Base-by-base conservation (phyloP, 108 stramenopile genomes). In the Pseudonitzschia delicatissima region DNA sequence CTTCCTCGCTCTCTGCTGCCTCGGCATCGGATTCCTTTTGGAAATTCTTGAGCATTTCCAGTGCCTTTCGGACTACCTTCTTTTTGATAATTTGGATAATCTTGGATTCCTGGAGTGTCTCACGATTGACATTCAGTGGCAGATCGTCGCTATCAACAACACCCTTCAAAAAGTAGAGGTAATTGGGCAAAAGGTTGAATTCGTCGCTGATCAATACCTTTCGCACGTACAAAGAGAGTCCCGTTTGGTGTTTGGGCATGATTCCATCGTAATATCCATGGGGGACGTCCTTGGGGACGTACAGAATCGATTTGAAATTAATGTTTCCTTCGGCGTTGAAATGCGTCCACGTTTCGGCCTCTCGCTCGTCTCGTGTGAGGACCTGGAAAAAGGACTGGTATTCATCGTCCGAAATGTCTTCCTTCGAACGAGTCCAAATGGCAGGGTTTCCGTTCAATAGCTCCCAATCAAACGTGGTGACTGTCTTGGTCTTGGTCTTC, bases 251-350 rank as follows among this genome's bases (percentile, higher is more conserved):
- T 1, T 85, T 85, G 18, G 72, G 64, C 40, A 80, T 79, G n/a
- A n/a, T n/a, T 28, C 89, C 89, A 27, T 58, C 62, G 26, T 68
- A 67, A 37, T 76, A 81, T 9, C 69, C 59, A 33, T 63, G 57
- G 9, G 92, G 92, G 26, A 85, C 57, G 51, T 86, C 82, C 37
- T 68, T 62, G 6, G 99, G 99, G 23, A 98, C 39, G 86, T 96
- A 99, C 12, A 99, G 77, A 59, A 99, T 93, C 17, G 92, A 90
- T 74, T 92, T 96, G 91, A 99, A 99, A 82, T 99, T 98, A 70
- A 99, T 97, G 73, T 99, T 98, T 62, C 99, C 99, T 84, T 99
- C 99, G 20, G 99, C 99, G 73, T 95, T 92, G 77, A 99, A 99
- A 82, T 99, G 99, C 23, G 87, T 84, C 98, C 98, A 98, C 7